Percentiles rank a stretch among this genome's conserved stretches.
Conservation (phyloP, 441 rosid species). For the Pelargonium fulgidum region DNA sequence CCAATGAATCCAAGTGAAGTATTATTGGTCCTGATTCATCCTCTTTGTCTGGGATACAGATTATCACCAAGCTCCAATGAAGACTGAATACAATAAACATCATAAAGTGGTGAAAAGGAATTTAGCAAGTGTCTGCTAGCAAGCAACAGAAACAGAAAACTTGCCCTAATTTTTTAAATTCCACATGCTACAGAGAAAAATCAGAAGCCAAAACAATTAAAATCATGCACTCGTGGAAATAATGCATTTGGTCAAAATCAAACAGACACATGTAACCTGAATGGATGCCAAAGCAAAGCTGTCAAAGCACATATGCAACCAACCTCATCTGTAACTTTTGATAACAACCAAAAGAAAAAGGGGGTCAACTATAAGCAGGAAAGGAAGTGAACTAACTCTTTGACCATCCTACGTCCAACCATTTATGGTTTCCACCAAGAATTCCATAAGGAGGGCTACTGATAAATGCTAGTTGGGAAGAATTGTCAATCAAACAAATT, state of each 20-base stretch:
- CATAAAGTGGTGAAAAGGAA: slow-evolving; percentile 20
- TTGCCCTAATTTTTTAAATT: not conserved
- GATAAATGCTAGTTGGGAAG: not conserved
- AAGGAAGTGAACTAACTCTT: no score
- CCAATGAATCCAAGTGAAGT: slow-evolving; percentile 88
- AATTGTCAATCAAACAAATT: not conserved
- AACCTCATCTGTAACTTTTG: no score
- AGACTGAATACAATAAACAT: slow-evolving; percentile 42
- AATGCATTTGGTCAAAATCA: no score
- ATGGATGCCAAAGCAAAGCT: no score
- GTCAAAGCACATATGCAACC: no score
- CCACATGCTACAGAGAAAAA: not conserved
- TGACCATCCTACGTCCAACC: not conserved
- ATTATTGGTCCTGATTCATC: slow-evolving; percentile 70
- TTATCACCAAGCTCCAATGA: slow-evolving; percentile 96
- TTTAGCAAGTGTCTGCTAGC: not conserved
- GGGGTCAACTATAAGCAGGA: no score
- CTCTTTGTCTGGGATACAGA: slow-evolving; percentile 76
- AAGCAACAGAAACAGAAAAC: not conserved
- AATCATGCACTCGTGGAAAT: not conserved
- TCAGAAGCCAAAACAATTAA: not conserved
- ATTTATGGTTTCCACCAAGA: slow-evolving; percentile 3
- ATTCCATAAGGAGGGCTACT: not conserved
- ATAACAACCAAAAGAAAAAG: no score
- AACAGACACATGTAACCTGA: no score